Base-by-base conservation (phyloP, 768 basidiomycete species). In the Lyophyllum shimeji region DNA sequence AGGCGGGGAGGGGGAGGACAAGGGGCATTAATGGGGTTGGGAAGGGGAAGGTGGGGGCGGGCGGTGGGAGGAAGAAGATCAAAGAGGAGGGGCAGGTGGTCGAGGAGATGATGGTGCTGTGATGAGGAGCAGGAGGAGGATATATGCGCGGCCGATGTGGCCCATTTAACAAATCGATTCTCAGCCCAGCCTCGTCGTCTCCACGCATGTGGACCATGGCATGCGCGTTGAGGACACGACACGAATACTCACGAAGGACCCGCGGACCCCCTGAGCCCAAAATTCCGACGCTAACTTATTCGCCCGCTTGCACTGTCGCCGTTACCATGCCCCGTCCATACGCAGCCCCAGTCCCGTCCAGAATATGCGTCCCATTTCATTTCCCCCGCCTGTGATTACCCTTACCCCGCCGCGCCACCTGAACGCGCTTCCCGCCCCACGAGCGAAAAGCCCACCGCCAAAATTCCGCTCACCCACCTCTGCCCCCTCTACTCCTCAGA, bases 91-190 rank as follows among this genome's bases (percentile, higher is more conserved):
- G 56, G 29, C 55, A 54, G 5, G 23, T 37, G 12, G 53, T 39
- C 42, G 63, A 67, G 37, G 66, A 65, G 55, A 57, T 64, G 60
- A 67, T 65, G 67, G 60, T 65, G 40, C 58, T 60, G 31, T 68
- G 57, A 58, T 6, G 37, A 37, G 34, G 34, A 6, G 34, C 31
- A n/a, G n/a, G n/a, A n/a, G 34, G 11, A 12, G 2, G 21, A 25
- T 23, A 37, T 42, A 31, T 27, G 51, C 40, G 42, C 31, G 43
- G 21, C 40, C 40, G 11, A 21, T 42, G 6, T 42, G 13, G 40
- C 12, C 40, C n/a, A 42, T 12, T 13, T 29, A 29, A 5, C 29
- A 4, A 29, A 4, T 9, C 9, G 29, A 4, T 29, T 9, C 29
- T 9, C 29, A 9, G 29, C 29, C 29, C 29, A 29, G 29, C 29